Evolutionary conservation across 2,329 filamentous ascomycete species (phyloP), one percentile per base, ranked within the genome.

Genomic region (Thyridium curvatum): DNA sequence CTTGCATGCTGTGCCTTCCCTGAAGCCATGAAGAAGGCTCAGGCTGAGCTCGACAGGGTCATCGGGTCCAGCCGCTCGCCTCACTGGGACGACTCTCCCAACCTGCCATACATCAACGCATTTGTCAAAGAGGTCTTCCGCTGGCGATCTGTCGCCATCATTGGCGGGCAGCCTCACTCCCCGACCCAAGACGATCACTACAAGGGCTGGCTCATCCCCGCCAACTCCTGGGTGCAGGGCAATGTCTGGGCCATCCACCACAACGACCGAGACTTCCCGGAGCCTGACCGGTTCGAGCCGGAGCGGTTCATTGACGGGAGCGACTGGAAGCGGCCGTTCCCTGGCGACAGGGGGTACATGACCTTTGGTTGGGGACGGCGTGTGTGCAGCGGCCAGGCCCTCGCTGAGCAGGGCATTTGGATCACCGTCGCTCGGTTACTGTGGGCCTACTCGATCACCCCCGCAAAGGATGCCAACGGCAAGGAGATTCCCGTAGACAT

Each of bases 371-470:
- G 71, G 68, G 74, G 74, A 7, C 62, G 73, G 3, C 55, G 73
- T 6, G 68, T 73, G 4, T 78, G 73, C 51, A 67, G 65, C 33
- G 73, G 74, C 1, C 65, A 74, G 49, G 69, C 64, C 3, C 57
- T 81, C 14, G 76, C 76, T 2, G 76, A 81, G 53, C 72, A 78
- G 49, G 73, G 75, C 6, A 73, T 73, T 1, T 79, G 73, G 65
- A 68, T 80, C 48, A 76, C 70, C 0, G 62, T 80, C 33, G 71
- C 72, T 8, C 59, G 76, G 12, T 49, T 79, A 18, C 58, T 81
- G 7, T 80, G 77, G 73, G 74, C 64, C 0, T 81, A 79, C 48
- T 61, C 64, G 39, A 69, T 79, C 41, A 48, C 55, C 44, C 66
- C 61, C 49, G 58, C 61, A 41, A 52, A 40, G 40, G 58, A 59